Percentiles rank a stretch among this genome's conserved stretches.
phyloP scores from a whole-genome alignment of 257 asterid species.

The Eucommia ulmoides region DNA sequence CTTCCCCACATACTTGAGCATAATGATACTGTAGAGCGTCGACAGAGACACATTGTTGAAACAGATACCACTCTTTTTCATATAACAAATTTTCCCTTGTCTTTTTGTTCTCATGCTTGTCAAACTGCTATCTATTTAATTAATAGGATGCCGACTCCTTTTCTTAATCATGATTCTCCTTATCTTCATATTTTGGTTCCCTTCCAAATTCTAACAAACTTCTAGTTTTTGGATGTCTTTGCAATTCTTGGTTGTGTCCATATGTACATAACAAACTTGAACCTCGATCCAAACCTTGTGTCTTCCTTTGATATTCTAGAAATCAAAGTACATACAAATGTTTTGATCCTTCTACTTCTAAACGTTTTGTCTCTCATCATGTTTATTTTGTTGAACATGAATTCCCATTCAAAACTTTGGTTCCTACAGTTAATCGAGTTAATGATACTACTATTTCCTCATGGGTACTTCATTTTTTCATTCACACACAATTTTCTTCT shows the following conservation, averaged over 20 bases:
- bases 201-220: background rate
- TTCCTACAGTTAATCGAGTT: background rate
- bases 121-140: background rate
- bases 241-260: background rate
- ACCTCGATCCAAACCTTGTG: background rate
- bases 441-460: no score
- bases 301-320: background rate
- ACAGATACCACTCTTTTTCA: background rate
- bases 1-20: conserved; percentile 1
- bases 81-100: background rate
- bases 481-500: no score
- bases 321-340: background rate
- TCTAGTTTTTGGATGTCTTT: background rate
- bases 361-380: background rate
- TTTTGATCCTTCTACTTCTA: background rate
- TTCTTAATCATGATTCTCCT: background rate
- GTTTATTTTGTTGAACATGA: background rate
- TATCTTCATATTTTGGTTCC: background rate
- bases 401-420: background rate
- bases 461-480: no score
- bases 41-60: background rate
- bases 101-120: background rate
- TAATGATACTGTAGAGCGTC: background rate
- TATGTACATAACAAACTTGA: background rate
- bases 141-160: background rate